These are phyloP conservation scores for Rhizopogon roseolus DNA, from an alignment of 768 basidiomycete genomes.

Conservation along the genomic window DNA sequence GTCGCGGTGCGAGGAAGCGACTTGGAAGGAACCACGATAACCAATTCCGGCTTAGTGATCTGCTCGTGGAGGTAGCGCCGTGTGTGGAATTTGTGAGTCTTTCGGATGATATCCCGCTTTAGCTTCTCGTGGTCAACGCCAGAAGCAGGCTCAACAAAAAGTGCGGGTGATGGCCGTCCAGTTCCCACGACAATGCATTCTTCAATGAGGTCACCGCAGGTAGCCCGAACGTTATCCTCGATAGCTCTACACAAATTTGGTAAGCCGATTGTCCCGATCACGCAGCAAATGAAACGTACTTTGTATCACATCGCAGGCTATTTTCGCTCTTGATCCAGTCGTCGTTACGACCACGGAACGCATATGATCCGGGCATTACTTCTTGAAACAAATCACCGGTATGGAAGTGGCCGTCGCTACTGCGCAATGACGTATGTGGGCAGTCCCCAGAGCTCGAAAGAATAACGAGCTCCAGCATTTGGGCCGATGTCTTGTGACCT, in stretches of 20 bases:
- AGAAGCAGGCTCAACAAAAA: constrained; percentile 64
- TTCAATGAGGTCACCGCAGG: constrained; percentile 59
- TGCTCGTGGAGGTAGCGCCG: constrained; percentile 78
- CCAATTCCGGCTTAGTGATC: constrained; percentile 57
- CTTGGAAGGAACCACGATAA: constrained; percentile 60
- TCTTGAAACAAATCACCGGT: constrained; percentile 81
- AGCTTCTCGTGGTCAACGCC: constrained; percentile 53
- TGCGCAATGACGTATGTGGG: constrained; percentile 53
- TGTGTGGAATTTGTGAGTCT: constrained; percentile 68
- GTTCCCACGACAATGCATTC: constrained; percentile 77
- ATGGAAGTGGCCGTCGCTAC: constrained; percentile 67
- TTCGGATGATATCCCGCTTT: constrained; percentile 68
- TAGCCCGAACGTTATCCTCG: constrained; percentile 68
- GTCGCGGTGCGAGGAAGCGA: constrained; percentile 74
- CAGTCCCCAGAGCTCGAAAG: constrained; percentile 64
- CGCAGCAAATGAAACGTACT: constrained; percentile 29
- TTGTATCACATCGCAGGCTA: constrained; percentile 75
- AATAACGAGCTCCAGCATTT: constrained; percentile 66
- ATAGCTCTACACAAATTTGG: constrained; percentile 44
- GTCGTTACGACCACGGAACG: constrained; percentile 70
- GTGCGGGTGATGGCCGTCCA: constrained; percentile 69
- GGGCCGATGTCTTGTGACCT: constrained; percentile 50
- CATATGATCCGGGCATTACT: constrained; percentile 49
- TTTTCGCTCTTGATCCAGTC: constrained; percentile 86
- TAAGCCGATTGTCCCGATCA: constrained; percentile 3